Conservation (phyloP, 2,329 filamentous ascomycete species). For the Stemphylium vesicarium region DNA sequence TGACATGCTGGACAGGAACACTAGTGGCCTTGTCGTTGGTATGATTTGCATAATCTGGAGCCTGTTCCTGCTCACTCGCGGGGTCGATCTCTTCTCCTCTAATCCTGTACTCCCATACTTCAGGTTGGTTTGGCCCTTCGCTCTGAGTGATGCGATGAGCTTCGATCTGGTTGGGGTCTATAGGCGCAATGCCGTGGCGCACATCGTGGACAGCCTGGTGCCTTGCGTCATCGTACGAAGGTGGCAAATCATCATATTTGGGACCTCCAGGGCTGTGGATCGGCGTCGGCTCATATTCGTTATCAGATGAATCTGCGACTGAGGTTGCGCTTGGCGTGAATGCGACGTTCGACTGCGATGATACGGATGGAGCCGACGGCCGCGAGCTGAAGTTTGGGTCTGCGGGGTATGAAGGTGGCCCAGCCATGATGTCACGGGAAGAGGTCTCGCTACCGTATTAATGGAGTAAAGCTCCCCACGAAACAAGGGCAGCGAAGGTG, state of each 20-base stretch:
- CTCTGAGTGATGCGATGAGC: slow-evolving; percentile 32
- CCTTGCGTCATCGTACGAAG: slow-evolving; percentile 47
- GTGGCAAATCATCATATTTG: slow-evolving; percentile 46
- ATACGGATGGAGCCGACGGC: slow-evolving; percentile 21
- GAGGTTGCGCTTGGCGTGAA: slow-evolving; percentile 40
- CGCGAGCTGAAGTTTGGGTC: slow-evolving; percentile 15
- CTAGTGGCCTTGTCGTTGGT: slow-evolving; percentile 20
- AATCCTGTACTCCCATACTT: slow-evolving; percentile 36
- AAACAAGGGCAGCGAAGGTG: neutral
- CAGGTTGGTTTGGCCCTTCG: slow-evolving; percentile 29
- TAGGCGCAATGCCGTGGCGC: slow-evolving; percentile 31
- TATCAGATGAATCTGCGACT: slow-evolving; percentile 41
- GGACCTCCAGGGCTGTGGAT: slow-evolving; percentile 40
- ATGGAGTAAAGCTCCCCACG: neutral
- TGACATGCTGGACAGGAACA: slow-evolving; percentile 37
- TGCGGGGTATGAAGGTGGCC: slow-evolving; percentile 20
- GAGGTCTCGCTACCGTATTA: neutral
- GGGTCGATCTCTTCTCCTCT: slow-evolving; percentile 26
- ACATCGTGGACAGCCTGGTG: slow-evolving; percentile 38
- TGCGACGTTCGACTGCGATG: slow-evolving; percentile 22
- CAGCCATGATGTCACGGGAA: slow-evolving; percentile 27
- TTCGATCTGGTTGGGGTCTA: slow-evolving; percentile 38
- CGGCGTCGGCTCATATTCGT: slow-evolving; percentile 41
- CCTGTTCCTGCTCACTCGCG: slow-evolving; percentile 25
- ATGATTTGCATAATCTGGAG: slow-evolving; percentile 29